Percentiles rank a stretch among this genome's conserved stretches.
These are phyloP conservation scores for Neurospora sp. DNA, from an alignment of 495 filamentous ascomycete genomes.

Conservation along the genomic window DNA sequence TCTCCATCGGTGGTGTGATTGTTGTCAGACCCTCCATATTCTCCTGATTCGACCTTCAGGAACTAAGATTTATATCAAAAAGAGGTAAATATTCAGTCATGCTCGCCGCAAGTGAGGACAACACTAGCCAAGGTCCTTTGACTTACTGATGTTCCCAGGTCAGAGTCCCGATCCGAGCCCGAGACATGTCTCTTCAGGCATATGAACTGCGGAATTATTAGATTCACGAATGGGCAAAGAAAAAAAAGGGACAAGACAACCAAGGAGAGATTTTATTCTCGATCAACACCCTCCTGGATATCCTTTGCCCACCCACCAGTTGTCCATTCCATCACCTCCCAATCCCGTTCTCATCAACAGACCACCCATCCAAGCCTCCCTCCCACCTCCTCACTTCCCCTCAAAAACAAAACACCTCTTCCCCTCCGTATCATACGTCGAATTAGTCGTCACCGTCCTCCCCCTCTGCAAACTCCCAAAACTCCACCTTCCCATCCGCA, in stretches of 20 bases:
- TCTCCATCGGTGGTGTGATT: not conserved
- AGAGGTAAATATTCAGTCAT: not conserved
- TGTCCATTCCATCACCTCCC: not conserved
- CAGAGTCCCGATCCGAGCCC: not conserved
- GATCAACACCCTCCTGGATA: not conserved
- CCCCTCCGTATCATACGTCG: constrained; percentile 11
- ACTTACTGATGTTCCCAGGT: not conserved
- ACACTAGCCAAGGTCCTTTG: not conserved
- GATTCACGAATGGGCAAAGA: not conserved
- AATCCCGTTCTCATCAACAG: not conserved
- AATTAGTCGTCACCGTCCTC: not conserved
- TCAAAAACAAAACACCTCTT: not conserved
- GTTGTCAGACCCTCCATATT: not conserved
- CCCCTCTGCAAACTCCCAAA: constrained; percentile 2
- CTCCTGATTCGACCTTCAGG: not conserved
- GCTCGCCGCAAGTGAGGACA: not conserved
- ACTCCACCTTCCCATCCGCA: not conserved
- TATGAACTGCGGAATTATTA: not conserved
- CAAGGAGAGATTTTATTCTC: not conserved
- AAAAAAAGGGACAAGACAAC: not conserved
- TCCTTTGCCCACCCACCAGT: not conserved
- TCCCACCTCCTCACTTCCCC: not conserved
- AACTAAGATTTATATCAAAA: too few relatives aligned
- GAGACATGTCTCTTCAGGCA: not conserved
- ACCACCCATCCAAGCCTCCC: not conserved